Conservation (phyloP, 192 early-diverging fungal genomes). For the Coemansia sp. region DNA sequence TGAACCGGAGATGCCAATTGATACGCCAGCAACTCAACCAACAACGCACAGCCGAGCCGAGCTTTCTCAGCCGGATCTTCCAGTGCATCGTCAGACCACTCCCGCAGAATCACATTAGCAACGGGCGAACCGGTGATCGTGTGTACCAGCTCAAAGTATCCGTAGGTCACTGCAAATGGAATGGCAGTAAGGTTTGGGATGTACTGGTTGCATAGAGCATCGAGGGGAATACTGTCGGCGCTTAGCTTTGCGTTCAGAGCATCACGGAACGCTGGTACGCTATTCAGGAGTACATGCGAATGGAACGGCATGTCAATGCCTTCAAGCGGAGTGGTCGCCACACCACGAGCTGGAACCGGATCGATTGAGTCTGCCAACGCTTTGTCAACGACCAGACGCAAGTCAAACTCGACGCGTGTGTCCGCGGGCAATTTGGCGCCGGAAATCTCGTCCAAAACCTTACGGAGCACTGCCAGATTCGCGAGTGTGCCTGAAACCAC, state of each 20-base stretch:
- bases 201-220: conserved; percentile 71
- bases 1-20: conserved; percentile 92
- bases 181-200: conserved; percentile 93
- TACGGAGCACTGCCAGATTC: conserved; percentile 78
- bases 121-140: conserved; percentile 66
- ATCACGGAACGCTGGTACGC: conserved; percentile 81
- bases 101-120: conserved; percentile 66
- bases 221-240: conserved; percentile 65
- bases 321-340: conserved; percentile 82
- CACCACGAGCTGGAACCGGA: conserved; percentile 59
- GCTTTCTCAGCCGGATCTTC: conserved; percentile 60
- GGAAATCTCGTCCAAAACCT: conserved; percentile 63
- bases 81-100: conserved; percentile 53
- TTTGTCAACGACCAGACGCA: conserved; percentile 62
- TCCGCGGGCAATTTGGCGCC: no score
- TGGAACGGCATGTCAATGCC: conserved; percentile 96
- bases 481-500: conserved; percentile 83
- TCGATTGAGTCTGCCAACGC: conserved; percentile 56
- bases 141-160: conserved; percentile 74
- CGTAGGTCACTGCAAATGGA: conserved; percentile 78
- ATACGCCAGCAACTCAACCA: conserved; percentile 88
- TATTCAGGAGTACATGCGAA: conserved; percentile 77
- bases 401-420: not conserved
- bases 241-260: conserved; percentile 74
- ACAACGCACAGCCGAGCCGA: conserved; percentile 70